Conservation (phyloP, 108 stramenopile species). For the Skeletonema menzelii region DNA sequence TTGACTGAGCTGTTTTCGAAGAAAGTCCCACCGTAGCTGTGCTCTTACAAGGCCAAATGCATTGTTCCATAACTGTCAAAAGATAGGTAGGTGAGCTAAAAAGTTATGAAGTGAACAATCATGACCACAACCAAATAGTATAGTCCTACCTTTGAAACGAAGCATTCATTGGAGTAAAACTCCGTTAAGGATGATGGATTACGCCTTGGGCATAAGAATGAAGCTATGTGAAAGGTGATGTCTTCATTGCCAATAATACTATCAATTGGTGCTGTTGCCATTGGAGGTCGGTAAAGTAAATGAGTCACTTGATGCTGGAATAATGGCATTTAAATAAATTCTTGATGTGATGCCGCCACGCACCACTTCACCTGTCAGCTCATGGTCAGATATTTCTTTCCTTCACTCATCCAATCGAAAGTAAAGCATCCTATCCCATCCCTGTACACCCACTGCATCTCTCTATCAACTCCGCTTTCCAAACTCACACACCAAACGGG, state of each 20-base stretch:
- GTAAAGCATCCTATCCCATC: no score
- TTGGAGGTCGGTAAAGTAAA: no score
- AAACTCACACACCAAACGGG: slow-evolving; percentile 31
- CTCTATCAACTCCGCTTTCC: background rate
- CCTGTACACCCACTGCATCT: background rate
- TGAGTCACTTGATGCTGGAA: background rate
- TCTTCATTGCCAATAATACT: background rate
- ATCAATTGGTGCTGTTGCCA: background rate
- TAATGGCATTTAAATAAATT: background rate
- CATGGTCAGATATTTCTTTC: no score
- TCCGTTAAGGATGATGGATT: background rate
- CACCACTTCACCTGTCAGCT: background rate
- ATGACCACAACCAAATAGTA: background rate
- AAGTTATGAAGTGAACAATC: no score
- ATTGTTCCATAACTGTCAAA: background rate
- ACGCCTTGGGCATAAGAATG: background rate
- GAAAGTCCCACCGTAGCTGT: slow-evolving; percentile 5
- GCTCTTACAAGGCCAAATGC: background rate
- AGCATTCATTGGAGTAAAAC: background rate
- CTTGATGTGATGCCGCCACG: background rate
- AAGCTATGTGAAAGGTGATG: background rate
- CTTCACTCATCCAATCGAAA: no score
- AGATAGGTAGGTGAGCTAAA: background rate
- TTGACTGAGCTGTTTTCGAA: background rate
- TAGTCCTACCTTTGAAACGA: background rate